Conservation (phyloP, 2,329 filamentous ascomycete genomes). For the Leptodontidium sp. region DNA sequence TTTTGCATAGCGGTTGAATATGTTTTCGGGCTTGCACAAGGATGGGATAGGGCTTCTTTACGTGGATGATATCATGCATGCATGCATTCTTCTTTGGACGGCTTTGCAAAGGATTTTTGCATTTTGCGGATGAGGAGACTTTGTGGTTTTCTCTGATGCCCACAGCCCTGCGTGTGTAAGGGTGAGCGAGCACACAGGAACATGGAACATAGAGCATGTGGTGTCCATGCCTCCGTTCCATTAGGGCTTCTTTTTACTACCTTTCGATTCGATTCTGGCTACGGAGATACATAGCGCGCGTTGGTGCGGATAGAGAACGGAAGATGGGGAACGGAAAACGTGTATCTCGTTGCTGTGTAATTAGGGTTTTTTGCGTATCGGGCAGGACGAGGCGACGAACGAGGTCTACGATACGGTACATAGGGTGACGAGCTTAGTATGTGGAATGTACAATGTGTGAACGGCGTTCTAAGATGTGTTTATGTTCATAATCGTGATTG, state of each 20-base stretch:
- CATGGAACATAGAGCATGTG: not conserved
- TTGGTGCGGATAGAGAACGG: not conserved
- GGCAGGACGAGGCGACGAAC: not conserved
- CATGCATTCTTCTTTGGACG: not conserved
- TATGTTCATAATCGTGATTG: not conserved
- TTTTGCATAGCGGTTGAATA: conserved; percentile 24
- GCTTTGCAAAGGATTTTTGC: not conserved
- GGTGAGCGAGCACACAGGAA: not conserved
- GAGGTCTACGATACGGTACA: conserved; percentile 5
- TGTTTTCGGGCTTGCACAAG: conserved; percentile 17
- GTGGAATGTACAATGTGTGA: conserved; percentile 18
- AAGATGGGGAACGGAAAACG: not conserved
- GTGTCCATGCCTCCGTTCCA: not conserved
- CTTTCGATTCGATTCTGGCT: conserved; percentile 5
- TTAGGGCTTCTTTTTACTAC: not conserved
- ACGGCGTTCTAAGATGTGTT: not conserved
- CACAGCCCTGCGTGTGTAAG: not conserved
- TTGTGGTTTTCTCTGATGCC: not conserved
- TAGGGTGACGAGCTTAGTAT: conserved; percentile 9
- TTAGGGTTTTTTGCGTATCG: conserved; percentile 4
- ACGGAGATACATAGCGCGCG: not conserved
- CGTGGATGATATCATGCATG: not conserved
- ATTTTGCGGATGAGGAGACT: not conserved
- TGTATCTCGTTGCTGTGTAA: conserved; percentile 9
- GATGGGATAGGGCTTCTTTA: not conserved